Percentiles rank a stretch among this genome's conserved stretches.
phyloP scores from a whole-genome alignment of 306 rosid species.

The Sophora flavescens region DNA sequence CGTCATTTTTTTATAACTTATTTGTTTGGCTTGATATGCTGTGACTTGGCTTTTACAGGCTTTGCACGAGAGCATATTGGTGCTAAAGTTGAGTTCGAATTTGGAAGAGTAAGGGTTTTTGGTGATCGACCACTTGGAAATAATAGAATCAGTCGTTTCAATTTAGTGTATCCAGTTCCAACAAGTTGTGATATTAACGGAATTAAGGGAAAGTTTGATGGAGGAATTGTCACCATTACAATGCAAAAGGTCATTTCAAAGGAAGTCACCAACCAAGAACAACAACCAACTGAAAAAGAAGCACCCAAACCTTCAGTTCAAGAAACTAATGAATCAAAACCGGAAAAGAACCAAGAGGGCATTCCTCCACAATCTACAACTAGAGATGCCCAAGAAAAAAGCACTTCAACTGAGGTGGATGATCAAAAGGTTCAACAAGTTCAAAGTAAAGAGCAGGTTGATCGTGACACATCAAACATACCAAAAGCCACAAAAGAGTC shows the following conservation, averaged over 20 bases:
- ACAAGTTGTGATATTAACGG: conserved; percentile 33
- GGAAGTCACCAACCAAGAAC: neutral
- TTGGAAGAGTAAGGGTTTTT: conserved; percentile 44
- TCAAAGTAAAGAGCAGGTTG: neutral
- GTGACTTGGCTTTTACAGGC: conserved; percentile 16
- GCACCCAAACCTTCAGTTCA: neutral
- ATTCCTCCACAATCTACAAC: conserved; percentile 27
- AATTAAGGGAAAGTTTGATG: conserved; percentile 42
- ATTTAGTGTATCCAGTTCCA: conserved; percentile 43
- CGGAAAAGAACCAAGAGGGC: neutral
- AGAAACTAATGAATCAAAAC: neutral
- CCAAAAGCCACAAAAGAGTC: conserved; percentile 29
- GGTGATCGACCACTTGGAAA: conserved; percentile 50
- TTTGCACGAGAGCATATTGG: conserved; percentile 35
- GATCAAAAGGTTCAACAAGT: conserved; percentile 30
- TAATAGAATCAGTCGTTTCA: conserved; percentile 41
- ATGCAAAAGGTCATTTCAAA: conserved; percentile 39
- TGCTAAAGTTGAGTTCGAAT: conserved; percentile 46
- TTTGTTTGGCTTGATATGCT: neutral
- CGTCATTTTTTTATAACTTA: neutral
- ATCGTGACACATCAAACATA: neutral
- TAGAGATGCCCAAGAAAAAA: neutral
- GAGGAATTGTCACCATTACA: conserved; percentile 40
- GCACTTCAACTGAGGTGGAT: neutral
- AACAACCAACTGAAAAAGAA: conserved; percentile 27